phyloP scores from a whole-genome alignment of 805 yeast genomes.

The Candida koratica region DNA sequence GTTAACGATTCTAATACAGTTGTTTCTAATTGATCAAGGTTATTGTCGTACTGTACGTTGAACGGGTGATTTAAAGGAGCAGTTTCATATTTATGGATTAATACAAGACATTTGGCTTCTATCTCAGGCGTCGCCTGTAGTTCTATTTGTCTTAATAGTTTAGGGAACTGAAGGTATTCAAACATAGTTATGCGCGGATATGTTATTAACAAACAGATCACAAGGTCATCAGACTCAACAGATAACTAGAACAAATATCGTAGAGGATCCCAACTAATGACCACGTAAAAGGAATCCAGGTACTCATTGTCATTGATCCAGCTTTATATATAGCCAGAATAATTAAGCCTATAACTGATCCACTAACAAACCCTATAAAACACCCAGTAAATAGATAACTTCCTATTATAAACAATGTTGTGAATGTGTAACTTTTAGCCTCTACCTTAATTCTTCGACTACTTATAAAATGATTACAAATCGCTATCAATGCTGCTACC shows the following conservation, averaged over 20 bases:
- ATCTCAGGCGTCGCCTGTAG: background rate
- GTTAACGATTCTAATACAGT: constrained; percentile 22
- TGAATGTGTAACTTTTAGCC: constrained; percentile 9
- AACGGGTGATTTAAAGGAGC: constrained; percentile 10
- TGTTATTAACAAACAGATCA: constrained; percentile 7
- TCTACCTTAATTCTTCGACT: constrained; percentile 6
- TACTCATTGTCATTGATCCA: constrained; percentile 81
- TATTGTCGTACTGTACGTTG: constrained; percentile 29
- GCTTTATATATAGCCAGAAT: constrained; percentile 72
- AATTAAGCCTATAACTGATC: constrained; percentile 73
- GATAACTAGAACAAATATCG: constrained; percentile 63
- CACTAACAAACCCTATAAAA: constrained; percentile 63
- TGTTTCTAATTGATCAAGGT: constrained; percentile 27
- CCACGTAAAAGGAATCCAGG: constrained; percentile 92
- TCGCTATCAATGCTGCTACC: constrained; percentile 61
- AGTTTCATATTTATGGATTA: constrained; percentile 23
- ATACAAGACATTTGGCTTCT: constrained; percentile 10
- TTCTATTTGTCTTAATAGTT: constrained; percentile 6
- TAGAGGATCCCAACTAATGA: constrained; percentile 64
- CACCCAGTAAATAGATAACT: constrained; percentile 53
- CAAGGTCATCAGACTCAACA: constrained; percentile 38
- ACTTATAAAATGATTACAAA: constrained; percentile 19
- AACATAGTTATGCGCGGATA: constrained; percentile 4
- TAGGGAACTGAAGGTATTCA: constrained; percentile 13
- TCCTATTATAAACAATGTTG: constrained; percentile 17